Evolutionary conservation across 2,329 filamentous ascomycete genomes (phyloP).

Genomic region (Mollisiaceae sp.): DNA sequence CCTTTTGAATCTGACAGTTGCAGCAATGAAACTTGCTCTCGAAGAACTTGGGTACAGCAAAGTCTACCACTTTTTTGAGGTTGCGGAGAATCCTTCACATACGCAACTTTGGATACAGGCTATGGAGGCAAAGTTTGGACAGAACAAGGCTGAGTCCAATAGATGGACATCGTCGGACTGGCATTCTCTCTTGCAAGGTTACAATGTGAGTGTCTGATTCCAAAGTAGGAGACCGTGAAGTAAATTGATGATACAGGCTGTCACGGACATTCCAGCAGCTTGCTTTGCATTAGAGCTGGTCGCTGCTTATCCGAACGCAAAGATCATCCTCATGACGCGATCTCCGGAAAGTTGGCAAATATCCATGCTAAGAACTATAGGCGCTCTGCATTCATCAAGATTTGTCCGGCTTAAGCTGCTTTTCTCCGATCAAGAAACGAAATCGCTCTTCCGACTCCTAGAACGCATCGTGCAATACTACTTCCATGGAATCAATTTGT

Average conservation of each 20-base stretch:
- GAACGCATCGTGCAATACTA: neutral
- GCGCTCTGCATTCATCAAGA: neutral
- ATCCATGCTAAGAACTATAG: neutral
- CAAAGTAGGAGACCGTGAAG: neutral
- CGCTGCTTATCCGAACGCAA: conserved; percentile 45
- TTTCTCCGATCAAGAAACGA: neutral
- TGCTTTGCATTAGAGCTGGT: conserved; percentile 46
- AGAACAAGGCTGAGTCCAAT: neutral
- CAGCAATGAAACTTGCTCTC: conserved; percentile 19
- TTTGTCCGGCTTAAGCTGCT: neutral
- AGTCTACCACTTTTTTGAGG: conserved; percentile 20
- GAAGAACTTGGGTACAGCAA: conserved; percentile 14
- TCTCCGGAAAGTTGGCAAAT: conserved; percentile 38
- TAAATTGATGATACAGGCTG: conserved; percentile 20
- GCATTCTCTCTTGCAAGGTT: neutral
- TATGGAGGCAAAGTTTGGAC: conserved; percentile 10
- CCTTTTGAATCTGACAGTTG: neutral
- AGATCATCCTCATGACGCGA: conserved; percentile 44
- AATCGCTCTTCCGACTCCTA: conserved; percentile 9
- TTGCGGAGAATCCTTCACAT: conserved; percentile 13
- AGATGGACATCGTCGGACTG: neutral
- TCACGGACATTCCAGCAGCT: conserved; percentile 43
- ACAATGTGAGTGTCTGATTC: neutral
- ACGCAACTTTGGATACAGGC: conserved; percentile 11
- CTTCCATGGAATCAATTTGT: neutral